Evolutionary conservation across 176 grass and related monocot species (phyloP).

Genomic region (Juncus inflexus): DNA sequence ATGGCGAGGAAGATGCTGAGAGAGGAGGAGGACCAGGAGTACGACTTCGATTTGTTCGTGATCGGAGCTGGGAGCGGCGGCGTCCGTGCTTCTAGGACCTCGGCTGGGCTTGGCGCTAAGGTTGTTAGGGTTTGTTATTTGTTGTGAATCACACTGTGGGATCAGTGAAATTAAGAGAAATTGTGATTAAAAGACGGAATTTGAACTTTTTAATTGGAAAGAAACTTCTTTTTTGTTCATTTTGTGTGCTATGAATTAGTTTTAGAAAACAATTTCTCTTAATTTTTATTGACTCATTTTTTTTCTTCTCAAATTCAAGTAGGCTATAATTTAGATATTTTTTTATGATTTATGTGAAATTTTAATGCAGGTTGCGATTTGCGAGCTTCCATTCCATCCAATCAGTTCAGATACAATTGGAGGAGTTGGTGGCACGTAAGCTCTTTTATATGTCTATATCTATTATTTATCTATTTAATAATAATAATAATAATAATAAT

Average conservation of each 20-base stretch:
- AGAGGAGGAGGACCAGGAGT: slow-evolving; percentile 44
- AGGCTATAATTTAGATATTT: no score
- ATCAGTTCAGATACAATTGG: slow-evolving; percentile 80
- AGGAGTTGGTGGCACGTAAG: slow-evolving; percentile 89
- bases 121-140: slow-evolving; percentile 36
- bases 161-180: no score
- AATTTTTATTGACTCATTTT: no score
- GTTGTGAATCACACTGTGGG: no score
- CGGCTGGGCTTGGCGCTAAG: slow-evolving; percentile 80
- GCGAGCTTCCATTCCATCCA: slow-evolving; percentile 96
- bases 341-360: slow-evolving; percentile 3
- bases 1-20: slow-evolving; percentile 97
- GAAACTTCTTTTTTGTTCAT: background rate
- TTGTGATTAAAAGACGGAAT: no score
- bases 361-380: slow-evolving; percentile 64
- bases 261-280: background rate
- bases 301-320: no score
- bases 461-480: no score
- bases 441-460: no score
- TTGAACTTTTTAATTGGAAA: background rate
- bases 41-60: slow-evolving; percentile 89
- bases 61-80: slow-evolving; percentile 95
- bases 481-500: no score
- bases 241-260: background rate
- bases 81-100: slow-evolving; percentile 71